Evolutionary conservation across 1,284 basidiomycete genomes (phyloP), one percentile per base, ranked within the genome.

Genomic region (Ceratobasidium sp.): DNA sequence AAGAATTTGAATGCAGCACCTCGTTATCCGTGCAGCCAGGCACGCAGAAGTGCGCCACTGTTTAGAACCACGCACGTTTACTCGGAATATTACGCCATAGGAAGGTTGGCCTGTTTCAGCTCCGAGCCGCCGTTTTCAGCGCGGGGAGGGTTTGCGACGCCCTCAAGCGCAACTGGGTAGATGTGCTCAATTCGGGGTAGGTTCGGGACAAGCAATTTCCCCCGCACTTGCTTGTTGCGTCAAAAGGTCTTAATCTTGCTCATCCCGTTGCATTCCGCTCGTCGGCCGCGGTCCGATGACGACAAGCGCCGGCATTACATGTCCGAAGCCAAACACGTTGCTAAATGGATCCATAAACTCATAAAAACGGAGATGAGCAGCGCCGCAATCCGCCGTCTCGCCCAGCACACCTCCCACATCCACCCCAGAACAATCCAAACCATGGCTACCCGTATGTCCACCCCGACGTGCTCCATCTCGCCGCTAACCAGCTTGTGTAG

Each of bases 401-500:
- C 28, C 9, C 63, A 54, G 16, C 51, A 54, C 51, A 28, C 51
- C 11, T 54, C 51, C 63, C 63, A 67, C 23, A 48, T 67, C n/a
- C 14, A 23, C 7, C 30, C 56, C 9, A 36, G n/a, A 59, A 5
- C 5, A 59, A n/a, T n/a, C n/a, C 9, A 3, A 40, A 51, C 28
- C 4, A 64, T 51, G 63, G n/a, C 63, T 23, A 33, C 49, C 18
- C 9, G 63, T 67, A 67, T 5, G 40, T 46, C 56, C 5, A 51
- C 62, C 5, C 49, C 49, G 14, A 3, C 28, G 1, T 40, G n/a
- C 9, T 51, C 12, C 30, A 4, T n/a, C 12, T 44, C 25, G 28
- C 25, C 25, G 51, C 62, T 64, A 7, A 64, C n/a, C 33, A 16
- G 33, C 21, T 42, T 54, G 62, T 5, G 23, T n/a, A 92, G 91